These are phyloP conservation scores for Fraxinus ornus DNA, from an alignment of 305 asterid genomes.

Conservation along the genomic window DNA sequence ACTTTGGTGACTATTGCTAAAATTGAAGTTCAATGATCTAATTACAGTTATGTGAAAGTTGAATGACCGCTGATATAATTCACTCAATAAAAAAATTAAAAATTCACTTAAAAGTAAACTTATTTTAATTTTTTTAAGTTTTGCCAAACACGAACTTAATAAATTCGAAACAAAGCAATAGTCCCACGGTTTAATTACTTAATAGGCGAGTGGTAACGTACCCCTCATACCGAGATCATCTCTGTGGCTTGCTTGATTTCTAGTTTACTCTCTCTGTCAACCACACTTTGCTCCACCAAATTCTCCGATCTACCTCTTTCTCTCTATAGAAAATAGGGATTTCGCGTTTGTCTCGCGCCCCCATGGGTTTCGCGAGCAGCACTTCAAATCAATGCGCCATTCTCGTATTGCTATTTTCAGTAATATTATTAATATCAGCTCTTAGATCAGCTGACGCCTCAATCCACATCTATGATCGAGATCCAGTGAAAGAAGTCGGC, in stretches of 20 bases:
- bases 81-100: too few species aligned
- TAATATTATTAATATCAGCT: constrained; percentile 31
- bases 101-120: too few species aligned
- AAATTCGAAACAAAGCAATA: neutral
- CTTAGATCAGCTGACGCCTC: constrained; percentile 69
- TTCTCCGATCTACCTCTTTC: constrained; percentile 26
- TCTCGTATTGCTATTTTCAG: constrained; percentile 19
- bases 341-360: constrained; percentile 13
- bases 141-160: too few species aligned
- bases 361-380: constrained; percentile 59
- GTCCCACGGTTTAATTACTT: neutral
- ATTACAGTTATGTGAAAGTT: too few species aligned
- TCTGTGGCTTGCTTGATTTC: neutral
- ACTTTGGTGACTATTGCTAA: too few species aligned
- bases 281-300: neutral
- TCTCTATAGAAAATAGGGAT: neutral
- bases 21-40: too few species aligned
- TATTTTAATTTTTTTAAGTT: too few species aligned
- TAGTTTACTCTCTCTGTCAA: neutral
- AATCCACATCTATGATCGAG: constrained; percentile 72
- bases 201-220: neutral
- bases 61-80: too few species aligned
- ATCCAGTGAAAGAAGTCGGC: constrained; percentile 94
- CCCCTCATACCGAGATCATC: neutral
- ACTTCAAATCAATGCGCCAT: constrained; percentile 41